Percentiles rank a stretch among this genome's conserved stretches.
phyloP scores from a whole-genome alignment of 129 eudicot genomes.

The Logfia minima region DNA sequence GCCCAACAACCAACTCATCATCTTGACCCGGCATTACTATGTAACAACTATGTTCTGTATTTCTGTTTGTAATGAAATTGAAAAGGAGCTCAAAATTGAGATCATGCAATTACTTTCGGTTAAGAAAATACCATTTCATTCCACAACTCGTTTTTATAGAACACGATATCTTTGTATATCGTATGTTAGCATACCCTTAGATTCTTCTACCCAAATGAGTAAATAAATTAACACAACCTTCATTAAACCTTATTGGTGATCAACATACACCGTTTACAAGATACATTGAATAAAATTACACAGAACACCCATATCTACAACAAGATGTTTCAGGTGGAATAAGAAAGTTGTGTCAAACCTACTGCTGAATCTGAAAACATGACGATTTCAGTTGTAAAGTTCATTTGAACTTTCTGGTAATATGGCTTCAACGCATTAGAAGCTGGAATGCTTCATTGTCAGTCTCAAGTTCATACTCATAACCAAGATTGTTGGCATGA shows the following conservation, averaged over 20 bases:
- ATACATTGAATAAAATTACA: neutral
- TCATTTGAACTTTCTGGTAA: conserved; percentile 15
- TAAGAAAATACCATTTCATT: too few species aligned
- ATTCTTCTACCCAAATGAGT: neutral
- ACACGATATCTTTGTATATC: too few species aligned
- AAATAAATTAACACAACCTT: neutral
- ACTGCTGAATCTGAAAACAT: conserved; percentile 13
- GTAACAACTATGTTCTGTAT: too few species aligned
- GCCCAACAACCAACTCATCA: too few species aligned
- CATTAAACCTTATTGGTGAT: neutral
- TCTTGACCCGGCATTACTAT: too few species aligned
- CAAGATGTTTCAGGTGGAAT: conserved; percentile 7
- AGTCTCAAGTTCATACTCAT: conserved; percentile 62
- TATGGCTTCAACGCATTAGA: conserved; percentile 61
- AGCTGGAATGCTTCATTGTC: conserved; percentile 67
- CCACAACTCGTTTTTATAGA: too few species aligned
- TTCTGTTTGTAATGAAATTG: too few species aligned
- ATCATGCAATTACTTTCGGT: too few species aligned
- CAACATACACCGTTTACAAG: neutral
- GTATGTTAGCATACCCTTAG: neutral
- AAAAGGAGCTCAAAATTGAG: too few species aligned
- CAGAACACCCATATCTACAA: conserved; percentile 26
- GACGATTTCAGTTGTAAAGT: neutral
- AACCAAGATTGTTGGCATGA: conserved; percentile 82
- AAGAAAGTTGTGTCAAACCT: conserved; percentile 4